Percentiles rank a stretch among this genome's conserved stretches.
phyloP scores from a whole-genome alignment of 345 rosid species.

The Boechera divaricarpa region DNA sequence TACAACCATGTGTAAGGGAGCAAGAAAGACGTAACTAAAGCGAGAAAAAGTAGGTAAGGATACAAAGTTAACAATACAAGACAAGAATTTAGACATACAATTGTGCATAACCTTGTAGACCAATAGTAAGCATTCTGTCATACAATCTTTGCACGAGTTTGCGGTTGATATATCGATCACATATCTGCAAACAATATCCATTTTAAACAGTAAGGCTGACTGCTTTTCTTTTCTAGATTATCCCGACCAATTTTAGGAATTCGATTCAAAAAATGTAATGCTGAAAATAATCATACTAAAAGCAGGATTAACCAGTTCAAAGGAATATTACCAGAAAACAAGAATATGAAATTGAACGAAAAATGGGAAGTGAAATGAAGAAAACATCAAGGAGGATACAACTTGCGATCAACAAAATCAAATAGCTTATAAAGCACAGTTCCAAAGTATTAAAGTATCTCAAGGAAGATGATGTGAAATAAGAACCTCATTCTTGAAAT shows the following conservation, averaged over 20 bases:
- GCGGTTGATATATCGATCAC: conserved; percentile 84
- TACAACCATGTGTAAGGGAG: conserved; percentile 8
- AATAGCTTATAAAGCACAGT: background rate
- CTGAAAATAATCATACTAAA: background rate
- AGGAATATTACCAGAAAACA: background rate
- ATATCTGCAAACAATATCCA: conserved; percentile 57
- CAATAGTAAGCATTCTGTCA: conserved; percentile 84
- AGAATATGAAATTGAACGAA: background rate
- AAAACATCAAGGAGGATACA: conserved; percentile 11
- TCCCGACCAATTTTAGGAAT: background rate
- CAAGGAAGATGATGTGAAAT: conserved; percentile 9
- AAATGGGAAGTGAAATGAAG: conserved; percentile 8
- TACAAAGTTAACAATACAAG: conserved; percentile 24
- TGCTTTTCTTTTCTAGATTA: background rate
- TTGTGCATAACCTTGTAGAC: conserved; percentile 91
- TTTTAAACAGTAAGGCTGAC: conserved; percentile 13
- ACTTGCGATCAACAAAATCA: conserved; percentile 3
- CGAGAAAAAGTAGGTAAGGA: background rate
- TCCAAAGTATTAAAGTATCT: background rate
- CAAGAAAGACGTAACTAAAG: conserved; percentile 11
- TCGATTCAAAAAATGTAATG: no score
- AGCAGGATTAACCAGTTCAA: background rate
- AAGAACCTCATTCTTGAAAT: background rate
- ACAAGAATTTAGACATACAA: conserved; percentile 58
- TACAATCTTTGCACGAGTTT: conserved; percentile 71